Percentiles rank a stretch among this genome's conserved stretches.
These are phyloP conservation scores for Austroboletus niveus DNA, from an alignment of 1,284 basidiomycete genomes.

Conservation along the genomic window DNA sequence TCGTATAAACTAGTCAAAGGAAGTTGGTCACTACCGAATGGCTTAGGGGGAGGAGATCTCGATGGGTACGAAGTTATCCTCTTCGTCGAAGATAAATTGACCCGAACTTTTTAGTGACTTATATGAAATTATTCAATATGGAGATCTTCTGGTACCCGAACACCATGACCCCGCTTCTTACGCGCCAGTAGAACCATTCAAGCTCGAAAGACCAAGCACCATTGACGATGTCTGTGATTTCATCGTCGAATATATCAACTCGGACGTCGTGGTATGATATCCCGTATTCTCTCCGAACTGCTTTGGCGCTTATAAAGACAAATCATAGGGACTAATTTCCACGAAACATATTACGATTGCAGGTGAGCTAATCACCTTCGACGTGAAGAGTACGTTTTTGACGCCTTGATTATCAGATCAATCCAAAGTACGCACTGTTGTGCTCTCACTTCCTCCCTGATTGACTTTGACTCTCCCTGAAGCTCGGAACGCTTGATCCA, in stretches of 20 bases:
- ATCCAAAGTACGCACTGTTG: constrained; percentile 46
- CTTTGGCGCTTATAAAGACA: constrained; percentile 4
- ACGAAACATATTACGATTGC: constrained; percentile 72
- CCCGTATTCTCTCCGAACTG: background rate
- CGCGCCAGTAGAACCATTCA: constrained; percentile 36
- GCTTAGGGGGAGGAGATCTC: constrained; percentile 70
- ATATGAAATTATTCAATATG: constrained; percentile 52
- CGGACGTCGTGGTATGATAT: constrained; percentile 61
- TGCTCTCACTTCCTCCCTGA: background rate
- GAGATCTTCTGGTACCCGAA: constrained; percentile 49
- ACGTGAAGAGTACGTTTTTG: background rate
- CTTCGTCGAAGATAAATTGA: constrained; percentile 12
- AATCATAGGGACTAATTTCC: constrained; percentile 59
- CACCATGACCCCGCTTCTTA: constrained; percentile 57
- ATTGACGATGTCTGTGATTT: constrained; percentile 80
- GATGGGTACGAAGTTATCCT: constrained; percentile 53
- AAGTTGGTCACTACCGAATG: constrained; percentile 60
- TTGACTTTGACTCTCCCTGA: constrained; percentile 1
- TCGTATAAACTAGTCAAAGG: constrained; percentile 38
- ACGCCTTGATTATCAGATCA: constrained; percentile 48
- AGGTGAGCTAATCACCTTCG: constrained; percentile 33
- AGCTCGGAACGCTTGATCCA: constrained; percentile 67
- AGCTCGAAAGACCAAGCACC: constrained; percentile 54
- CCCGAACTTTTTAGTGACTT: constrained; percentile 42
- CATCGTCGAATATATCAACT: constrained; percentile 79